A percentile compares a stretch with the other conserved stretches of the same genome.
Conservation (phyloP, 192 early-diverging fungal species). For the Coemansia sp. region DNA sequence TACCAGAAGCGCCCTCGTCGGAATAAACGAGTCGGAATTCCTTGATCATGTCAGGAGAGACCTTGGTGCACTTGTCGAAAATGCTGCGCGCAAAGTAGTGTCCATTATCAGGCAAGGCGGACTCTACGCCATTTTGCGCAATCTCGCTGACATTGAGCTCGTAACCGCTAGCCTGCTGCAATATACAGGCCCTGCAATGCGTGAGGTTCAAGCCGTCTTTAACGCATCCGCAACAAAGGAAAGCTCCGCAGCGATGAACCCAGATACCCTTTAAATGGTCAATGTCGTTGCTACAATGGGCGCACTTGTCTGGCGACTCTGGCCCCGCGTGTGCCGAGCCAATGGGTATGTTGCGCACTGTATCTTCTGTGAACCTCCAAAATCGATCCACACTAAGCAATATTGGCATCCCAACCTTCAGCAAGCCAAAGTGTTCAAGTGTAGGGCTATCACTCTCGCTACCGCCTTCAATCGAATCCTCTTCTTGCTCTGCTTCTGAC, state of each 20-base stretch:
- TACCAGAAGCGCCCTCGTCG: background rate
- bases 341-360: slow-evolving; percentile 3
- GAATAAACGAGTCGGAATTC: background rate
- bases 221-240: background rate
- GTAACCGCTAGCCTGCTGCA: background rate
- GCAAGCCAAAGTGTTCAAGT: background rate
- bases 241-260: background rate
- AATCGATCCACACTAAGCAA: background rate
- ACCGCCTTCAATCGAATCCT: too few species aligned
- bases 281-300: background rate
- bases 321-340: background rate
- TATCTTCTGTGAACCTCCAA: background rate
- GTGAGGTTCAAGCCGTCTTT: background rate
- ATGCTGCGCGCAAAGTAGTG: background rate
- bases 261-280: slow-evolving; percentile 1
- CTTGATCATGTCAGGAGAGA: background rate
- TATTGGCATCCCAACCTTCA: background rate
- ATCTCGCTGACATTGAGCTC: background rate
- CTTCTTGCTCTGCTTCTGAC: background rate
- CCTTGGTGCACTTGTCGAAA: background rate
- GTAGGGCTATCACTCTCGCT: background rate
- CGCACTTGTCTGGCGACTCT: background rate
- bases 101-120: background rate
- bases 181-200: background rate
- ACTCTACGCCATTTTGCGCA: background rate